These are phyloP conservation scores for Nitzschia palea DNA, from an alignment of 108 stramenopile species.

Conservation along the genomic window DNA sequence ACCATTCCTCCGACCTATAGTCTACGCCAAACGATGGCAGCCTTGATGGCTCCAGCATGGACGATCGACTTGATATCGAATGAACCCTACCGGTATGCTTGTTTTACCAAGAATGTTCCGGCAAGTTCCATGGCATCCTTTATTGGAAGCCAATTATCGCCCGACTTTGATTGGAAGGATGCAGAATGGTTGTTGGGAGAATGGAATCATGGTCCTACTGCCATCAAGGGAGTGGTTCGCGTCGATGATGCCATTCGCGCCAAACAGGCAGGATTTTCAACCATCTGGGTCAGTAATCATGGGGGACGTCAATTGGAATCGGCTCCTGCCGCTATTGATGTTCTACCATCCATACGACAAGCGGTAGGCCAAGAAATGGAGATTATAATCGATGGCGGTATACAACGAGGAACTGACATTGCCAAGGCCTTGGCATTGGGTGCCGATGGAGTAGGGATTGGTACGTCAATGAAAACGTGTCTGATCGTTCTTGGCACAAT, in stretches of 20 bases:
- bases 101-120: conserved; percentile 68
- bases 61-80: conserved; percentile 74
- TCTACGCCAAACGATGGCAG: conserved; percentile 59
- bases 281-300: conserved; percentile 94
- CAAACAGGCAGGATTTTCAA: conserved; percentile 80
- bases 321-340: conserved; percentile 87
- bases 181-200: conserved; percentile 91
- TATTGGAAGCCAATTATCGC: conserved; percentile 82
- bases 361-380: conserved; percentile 79
- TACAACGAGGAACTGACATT: conserved; percentile 91
- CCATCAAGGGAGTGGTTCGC: conserved; percentile 89
- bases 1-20: conserved; percentile 82
- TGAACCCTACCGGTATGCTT: conserved; percentile 74
- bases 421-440: conserved; percentile 91
- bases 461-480: too few species aligned
- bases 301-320: conserved; percentile 95
- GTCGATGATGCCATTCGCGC: conserved; percentile 87
- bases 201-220: conserved; percentile 65
- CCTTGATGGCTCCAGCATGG: conserved; percentile 71
- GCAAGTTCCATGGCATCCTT: conserved; percentile 79
- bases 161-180: conserved; percentile 90
- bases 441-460: conserved; percentile 87
- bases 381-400: conserved; percentile 91
- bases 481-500: too few species aligned
- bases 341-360: conserved; percentile 84